A percentile compares a stretch with the other conserved stretches of the same genome.
Conservation (phyloP, 108 stramenopile species). For the Nitzschia putrida region DNA sequence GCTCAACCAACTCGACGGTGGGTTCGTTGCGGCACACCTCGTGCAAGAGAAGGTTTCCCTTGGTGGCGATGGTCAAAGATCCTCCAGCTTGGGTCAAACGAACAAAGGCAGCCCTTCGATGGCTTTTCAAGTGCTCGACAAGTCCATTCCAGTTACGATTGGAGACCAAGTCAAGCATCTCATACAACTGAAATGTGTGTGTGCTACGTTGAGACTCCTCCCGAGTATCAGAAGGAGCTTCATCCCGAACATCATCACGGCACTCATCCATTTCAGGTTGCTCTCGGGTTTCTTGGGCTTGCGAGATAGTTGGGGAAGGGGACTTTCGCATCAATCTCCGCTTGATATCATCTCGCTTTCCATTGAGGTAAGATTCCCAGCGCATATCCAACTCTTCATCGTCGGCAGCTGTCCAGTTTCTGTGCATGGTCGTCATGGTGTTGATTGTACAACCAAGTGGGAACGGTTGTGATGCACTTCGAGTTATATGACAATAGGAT, state of each 20-base stretch:
- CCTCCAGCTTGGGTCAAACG: conserved; percentile 19
- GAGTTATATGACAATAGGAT: too few species aligned
- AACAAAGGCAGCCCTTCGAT: conserved; percentile 25
- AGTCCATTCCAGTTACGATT: conserved; percentile 34
- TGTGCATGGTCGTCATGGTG: neutral
- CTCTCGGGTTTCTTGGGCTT: conserved; percentile 12
- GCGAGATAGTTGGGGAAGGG: neutral
- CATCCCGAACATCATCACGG: neutral
- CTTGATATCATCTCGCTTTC: conserved; percentile 25
- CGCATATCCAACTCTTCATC: conserved; percentile 30
- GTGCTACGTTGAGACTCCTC: conserved; percentile 5
- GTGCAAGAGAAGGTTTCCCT: conserved; percentile 53
- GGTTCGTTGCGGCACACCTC: conserved; percentile 64
- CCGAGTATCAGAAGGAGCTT: neutral
- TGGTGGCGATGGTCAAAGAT: conserved; percentile 19
- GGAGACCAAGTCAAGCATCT: conserved; percentile 33
- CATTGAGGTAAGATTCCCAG: conserved; percentile 37
- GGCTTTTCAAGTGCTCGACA: conserved; percentile 7
- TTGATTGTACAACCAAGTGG: neutral
- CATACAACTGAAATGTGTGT: conserved; percentile 22
- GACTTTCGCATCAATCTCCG: conserved; percentile 10
- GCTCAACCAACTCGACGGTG: conserved; percentile 47
- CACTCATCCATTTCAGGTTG: conserved; percentile 5
- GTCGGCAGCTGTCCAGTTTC: conserved; percentile 6
- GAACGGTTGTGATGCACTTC: too few species aligned